These are phyloP conservation scores for Sugiyamaella smithiae DNA, from an alignment of 805 yeast genomes.

Conservation along the genomic window DNA sequence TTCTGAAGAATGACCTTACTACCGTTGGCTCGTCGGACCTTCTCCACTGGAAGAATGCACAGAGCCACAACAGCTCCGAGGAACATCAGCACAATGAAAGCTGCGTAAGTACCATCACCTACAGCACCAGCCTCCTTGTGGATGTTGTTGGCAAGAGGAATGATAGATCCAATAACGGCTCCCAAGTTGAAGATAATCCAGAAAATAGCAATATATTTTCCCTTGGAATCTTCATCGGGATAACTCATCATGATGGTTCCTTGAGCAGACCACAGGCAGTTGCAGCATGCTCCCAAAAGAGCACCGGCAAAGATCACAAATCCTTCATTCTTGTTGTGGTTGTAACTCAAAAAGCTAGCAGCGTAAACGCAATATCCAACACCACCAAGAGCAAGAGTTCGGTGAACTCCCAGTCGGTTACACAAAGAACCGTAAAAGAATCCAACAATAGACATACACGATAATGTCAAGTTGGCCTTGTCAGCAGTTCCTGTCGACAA, in stretches of 20 bases:
- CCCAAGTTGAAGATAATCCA: conserved; percentile 63
- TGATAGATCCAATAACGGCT: conserved; percentile 55
- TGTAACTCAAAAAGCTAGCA: conserved; percentile 44
- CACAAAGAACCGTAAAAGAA: conserved; percentile 56
- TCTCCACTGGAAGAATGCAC: conserved; percentile 46
- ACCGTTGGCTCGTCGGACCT: conserved; percentile 50
- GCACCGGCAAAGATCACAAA: conserved; percentile 54
- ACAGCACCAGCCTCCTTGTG: conserved; percentile 33
- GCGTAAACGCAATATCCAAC: conserved; percentile 46
- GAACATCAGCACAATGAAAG: conserved; percentile 51
- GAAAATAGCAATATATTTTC: conserved; percentile 50
- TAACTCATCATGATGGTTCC: conserved; percentile 52
- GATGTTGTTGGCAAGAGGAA: conserved; percentile 54
- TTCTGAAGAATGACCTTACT: conserved; percentile 44
- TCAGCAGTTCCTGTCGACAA: conserved; percentile 44
- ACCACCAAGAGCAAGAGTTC: conserved; percentile 45
- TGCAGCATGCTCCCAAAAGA: conserved; percentile 54
- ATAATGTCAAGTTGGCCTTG: conserved; percentile 51
- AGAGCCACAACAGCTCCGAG: conserved; percentile 46
- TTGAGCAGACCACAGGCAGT: conserved; percentile 57
- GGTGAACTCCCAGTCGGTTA: conserved; percentile 48
- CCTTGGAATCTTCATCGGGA: conserved; percentile 51
- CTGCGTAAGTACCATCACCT: conserved; percentile 51
- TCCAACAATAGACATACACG: conserved; percentile 55
- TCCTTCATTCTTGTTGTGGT: conserved; percentile 47